Percentiles rank a stretch among this genome's conserved stretches.
Evolutionary conservation across 352 stramenopile species (phyloP).

Genomic region (Phytophthora pisi): DNA sequence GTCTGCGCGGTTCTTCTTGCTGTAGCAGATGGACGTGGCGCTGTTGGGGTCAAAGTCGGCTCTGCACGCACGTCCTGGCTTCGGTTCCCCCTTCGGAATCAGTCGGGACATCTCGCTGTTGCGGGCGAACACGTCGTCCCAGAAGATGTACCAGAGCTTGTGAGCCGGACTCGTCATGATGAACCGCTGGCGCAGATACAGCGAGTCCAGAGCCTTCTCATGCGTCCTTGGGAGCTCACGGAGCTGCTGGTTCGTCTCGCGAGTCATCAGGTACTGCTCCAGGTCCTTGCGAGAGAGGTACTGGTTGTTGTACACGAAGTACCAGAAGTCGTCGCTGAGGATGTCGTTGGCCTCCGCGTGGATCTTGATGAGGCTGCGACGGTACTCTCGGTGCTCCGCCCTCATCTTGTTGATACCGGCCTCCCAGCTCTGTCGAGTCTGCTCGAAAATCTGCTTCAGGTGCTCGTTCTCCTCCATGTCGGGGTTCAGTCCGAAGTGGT

Average conservation of each 20-base stretch:
- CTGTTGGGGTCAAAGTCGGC: conserved; percentile 23
- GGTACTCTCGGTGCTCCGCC: conserved; percentile 32
- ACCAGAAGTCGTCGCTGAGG: conserved; percentile 53
- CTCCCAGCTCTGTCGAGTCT: conserved; percentile 25
- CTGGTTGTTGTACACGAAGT: conserved; percentile 50
- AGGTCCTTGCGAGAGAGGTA: conserved; percentile 25
- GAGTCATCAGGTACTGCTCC: conserved; percentile 21
- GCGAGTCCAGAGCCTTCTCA: conserved; percentile 2
- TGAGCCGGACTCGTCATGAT: conserved; percentile 36
- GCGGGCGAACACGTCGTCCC: conserved; percentile 45
- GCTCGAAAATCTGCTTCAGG: conserved; percentile 29
- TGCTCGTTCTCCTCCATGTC: conserved; percentile 43
- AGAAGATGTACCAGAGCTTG: conserved; percentile 58
- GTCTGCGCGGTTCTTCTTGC: conserved; percentile 10
- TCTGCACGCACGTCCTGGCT: conserved; percentile 13
- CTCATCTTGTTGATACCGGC: conserved; percentile 22
- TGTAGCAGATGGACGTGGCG: conserved; percentile 24
- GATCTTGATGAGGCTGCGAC: conserved; percentile 16
- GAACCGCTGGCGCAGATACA: conserved; percentile 28
- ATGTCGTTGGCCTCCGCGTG: conserved; percentile 28
- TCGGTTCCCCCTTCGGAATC: conserved; percentile 11
- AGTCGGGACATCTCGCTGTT: conserved; percentile 40
- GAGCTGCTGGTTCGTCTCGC: conserved; percentile 15
- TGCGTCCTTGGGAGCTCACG: conserved; percentile 16
- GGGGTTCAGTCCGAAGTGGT: conserved; percentile 37